Conservation (phyloP, 768 basidiomycete species). For the Psilocybe cubensis region DNA sequence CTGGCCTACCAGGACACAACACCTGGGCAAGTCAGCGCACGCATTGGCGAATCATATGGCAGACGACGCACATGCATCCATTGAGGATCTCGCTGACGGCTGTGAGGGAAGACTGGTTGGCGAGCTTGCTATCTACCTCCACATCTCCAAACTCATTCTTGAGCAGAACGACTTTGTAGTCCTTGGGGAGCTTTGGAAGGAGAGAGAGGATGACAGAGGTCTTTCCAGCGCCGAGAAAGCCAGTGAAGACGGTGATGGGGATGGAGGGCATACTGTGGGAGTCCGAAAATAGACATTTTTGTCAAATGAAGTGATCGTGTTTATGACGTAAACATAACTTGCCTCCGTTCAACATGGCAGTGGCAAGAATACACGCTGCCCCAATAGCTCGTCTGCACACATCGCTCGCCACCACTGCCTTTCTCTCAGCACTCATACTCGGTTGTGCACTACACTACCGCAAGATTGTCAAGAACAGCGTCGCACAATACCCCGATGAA, state of each 20-base stretch:
- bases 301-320: not conserved
- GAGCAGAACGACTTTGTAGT: slow-evolving; percentile 87
- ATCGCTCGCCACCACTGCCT: slow-evolving; percentile 64
- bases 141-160: slow-evolving; percentile 98
- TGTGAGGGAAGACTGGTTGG: slow-evolving; percentile 78
- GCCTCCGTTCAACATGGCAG: not conserved
- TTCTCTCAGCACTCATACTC: slow-evolving; percentile 62
- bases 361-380: slow-evolving; percentile 46
- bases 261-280: slow-evolving; percentile 48
- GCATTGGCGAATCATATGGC: not conserved
- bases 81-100: slow-evolving; percentile 94
- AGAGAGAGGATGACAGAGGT: slow-evolving; percentile 83
- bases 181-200: slow-evolving; percentile 78
- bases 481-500: slow-evolving; percentile 84
- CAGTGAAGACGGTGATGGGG: slow-evolving; percentile 95
- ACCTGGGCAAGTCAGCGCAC: slow-evolving; percentile 50
- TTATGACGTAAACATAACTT: slow-evolving; percentile 3
- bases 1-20: slow-evolving; percentile 92
- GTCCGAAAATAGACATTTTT: not conserved
- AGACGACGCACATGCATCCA: slow-evolving; percentile 86
- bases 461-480: slow-evolving; percentile 83
- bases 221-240: slow-evolving; percentile 86
- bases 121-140: slow-evolving; percentile 92
- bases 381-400: slow-evolving; percentile 68
- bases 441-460: slow-evolving; percentile 77